Conservation (phyloP, 768 basidiomycete genomes). For the Dictyophora rubrovolvata region DNA sequence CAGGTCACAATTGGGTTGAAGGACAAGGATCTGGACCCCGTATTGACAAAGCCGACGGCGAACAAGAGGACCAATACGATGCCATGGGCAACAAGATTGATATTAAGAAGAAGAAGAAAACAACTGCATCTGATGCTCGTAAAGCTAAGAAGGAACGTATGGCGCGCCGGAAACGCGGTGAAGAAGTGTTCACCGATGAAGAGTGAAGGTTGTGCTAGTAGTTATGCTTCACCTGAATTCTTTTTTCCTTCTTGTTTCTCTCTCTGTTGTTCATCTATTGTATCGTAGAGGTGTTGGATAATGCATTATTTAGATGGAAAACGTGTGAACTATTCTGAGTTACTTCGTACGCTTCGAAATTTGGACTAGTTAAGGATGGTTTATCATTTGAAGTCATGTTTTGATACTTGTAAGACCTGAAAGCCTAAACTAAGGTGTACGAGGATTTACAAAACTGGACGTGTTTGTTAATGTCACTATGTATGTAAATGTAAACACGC, state of each 20-base stretch:
- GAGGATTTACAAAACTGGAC: too few relatives aligned
- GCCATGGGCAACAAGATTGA: conserved; percentile 99
- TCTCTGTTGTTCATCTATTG: conserved; percentile 3
- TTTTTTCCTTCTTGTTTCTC: neutral
- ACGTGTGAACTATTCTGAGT: neutral
- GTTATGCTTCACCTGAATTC: neutral
- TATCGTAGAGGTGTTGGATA: conserved; percentile 10
- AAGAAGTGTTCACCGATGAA: conserved; percentile 61
- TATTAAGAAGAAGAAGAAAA: conserved; percentile 75
- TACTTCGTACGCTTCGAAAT: too few relatives aligned
- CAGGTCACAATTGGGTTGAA: conserved; percentile 99
- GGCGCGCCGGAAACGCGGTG: conserved; percentile 78
- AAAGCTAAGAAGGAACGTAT: conserved; percentile 98
- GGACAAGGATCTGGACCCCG: conserved; percentile 92
- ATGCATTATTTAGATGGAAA: neutral
- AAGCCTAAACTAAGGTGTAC: too few relatives aligned
- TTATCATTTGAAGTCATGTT: too few relatives aligned
- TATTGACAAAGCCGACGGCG: conserved; percentile 89
- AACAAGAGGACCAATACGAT: conserved; percentile 86
- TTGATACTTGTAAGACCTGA: too few relatives aligned
- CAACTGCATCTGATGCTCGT: conserved; percentile 70
- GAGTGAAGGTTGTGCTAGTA: conserved; percentile 6
- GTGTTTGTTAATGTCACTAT: too few relatives aligned
- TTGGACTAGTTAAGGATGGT: too few relatives aligned
- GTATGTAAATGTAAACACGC: too few relatives aligned